These are phyloP conservation scores for Capsicum pubescens DNA, from an alignment of 257 asterid genomes.

Conservation along the genomic window DNA sequence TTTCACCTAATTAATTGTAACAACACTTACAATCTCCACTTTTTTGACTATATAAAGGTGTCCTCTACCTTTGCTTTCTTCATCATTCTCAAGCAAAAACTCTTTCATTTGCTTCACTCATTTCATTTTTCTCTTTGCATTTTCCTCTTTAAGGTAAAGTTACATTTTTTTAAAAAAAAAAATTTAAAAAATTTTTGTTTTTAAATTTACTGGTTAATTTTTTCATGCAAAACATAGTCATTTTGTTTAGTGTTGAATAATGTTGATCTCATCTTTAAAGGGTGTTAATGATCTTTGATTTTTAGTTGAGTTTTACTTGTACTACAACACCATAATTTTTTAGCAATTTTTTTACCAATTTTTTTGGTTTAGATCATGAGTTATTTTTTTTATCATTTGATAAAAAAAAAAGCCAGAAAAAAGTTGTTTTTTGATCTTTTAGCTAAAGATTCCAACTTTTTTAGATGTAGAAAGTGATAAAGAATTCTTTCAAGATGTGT, in stretches of 20 bases:
- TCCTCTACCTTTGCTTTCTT: slow-evolving; percentile 23
- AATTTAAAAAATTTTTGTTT: too few species aligned
- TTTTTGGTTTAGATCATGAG: background rate
- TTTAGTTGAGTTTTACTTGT: background rate
- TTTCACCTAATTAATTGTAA: slow-evolving; percentile 11
- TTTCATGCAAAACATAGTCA: background rate
- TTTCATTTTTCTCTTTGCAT: background rate
- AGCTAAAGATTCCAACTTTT: slow-evolving; percentile 7
- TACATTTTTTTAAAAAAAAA: background rate
- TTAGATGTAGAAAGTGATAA: background rate
- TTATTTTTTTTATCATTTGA: background rate
- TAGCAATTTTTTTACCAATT: too few species aligned
- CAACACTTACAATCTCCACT: slow-evolving; percentile 15
- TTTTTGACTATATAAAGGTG: slow-evolving; percentile 6
- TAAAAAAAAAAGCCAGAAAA: background rate
- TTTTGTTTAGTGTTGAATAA: background rate
- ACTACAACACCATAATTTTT: too few species aligned
- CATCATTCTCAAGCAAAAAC: slow-evolving; percentile 20
- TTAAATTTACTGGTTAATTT: background rate
- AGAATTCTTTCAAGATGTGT: background rate
- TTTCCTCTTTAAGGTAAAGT: slow-evolving; percentile 1
- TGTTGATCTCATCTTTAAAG: slow-evolving; percentile 11
- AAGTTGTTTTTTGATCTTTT: background rate
- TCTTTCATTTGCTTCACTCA: background rate
- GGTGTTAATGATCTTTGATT: background rate